Base-by-base conservation (phyloP, 2,329 filamentous ascomycete genomes). In the Ophiostoma piceae region DNA sequence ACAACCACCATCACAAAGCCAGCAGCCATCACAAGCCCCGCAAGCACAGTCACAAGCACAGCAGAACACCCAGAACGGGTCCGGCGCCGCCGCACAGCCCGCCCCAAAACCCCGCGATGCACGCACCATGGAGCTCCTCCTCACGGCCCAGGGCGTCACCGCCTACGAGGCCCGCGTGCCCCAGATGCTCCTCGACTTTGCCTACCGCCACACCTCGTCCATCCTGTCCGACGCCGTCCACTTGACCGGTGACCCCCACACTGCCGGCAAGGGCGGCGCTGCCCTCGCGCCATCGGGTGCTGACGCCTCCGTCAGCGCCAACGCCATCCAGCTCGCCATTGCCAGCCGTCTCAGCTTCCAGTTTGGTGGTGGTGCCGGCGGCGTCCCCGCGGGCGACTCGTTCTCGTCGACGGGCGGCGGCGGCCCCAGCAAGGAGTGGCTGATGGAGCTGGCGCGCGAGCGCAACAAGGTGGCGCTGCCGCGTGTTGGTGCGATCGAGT, bases 111-210 rank as follows among this genome's bases (percentile, higher is more conserved):
- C 92, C 0, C 90, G 91, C 79, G 92, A 95, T 78, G 87, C 90
- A 19, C 89, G 91, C 75, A 87, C 92, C 16, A 87, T 95, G 75
- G 91, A 94, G 80, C 87, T 94, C 22, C 86, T 95, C 68, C 87
- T 95, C 67, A 89, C 89, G 26, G 90, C 90, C 8, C 89, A 93
- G 75, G 91, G 91, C 76, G 91, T 94, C 11, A 88, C 89, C 4
- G 84, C 89, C 57, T 95, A 92, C 83, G 91, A 94, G 78, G 87
- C 90, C 78, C 91, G 92, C 75, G 91, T 95, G 1, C 92, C 92
- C 0, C 85, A 94, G 0, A 88, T 94, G 71, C 88, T 95, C 67
- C 88, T 95, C 77, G 92, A 95, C 81, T 94, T 94, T 77, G 90
- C 92, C 67, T 95, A 95, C 84, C 88, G 92, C 51, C 91, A 93